Base-by-base conservation (phyloP, 1,284 basidiomycete species). In the Marasmius sp. region DNA sequence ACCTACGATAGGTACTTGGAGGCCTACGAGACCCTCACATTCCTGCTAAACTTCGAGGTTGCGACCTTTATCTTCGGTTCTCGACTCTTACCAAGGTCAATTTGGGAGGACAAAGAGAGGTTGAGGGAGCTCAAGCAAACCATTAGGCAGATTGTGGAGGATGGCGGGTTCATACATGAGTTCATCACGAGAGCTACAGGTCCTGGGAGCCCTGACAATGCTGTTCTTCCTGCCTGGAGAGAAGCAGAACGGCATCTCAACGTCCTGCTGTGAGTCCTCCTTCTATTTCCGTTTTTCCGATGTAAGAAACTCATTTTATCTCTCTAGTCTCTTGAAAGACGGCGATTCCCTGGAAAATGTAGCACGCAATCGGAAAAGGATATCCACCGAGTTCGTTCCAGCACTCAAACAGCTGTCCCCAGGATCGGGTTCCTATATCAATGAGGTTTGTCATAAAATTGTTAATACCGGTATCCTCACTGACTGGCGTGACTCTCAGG, bases 191-290 rank as follows among this genome's bases (percentile, higher is more conserved):
- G 54, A 2, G 59, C 67, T 41, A 61, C 61, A 56, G 65, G 41
- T 36, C 61, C 59, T 11, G 59, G 64, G 5, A 58, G 61, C 41
- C 64, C 67, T 12, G 47, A 64, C 20, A 68, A 68, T 41, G 67
- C 67, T 0, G 65, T 66, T 8, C 62, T 63, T 57, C 67, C 65
- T 38, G 62, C 61, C 16, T 66, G 67, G 67, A 61, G 67, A 49
- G 45, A 65, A 0, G 54, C 67, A 16, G 11, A 14, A n/a, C 6
- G 61, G 63, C 14, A 60, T 63, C 36, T 43, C 61, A 20, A 58
- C 61, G 18, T 60, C 59, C 36, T 60, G 54, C 2, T 57, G 59
- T 50, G 33, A 61, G 66, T 34, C 6, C 51, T 18, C 8, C 11
- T 3, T 7, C 16, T 3, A 20, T 22, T 10, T 7, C 16, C 18